Percentiles rank a stretch among this genome's conserved stretches.
These are phyloP conservation scores for Backusella westeae DNA, from an alignment of 192 early-diverging fungal genomes.

Conservation along the genomic window DNA sequence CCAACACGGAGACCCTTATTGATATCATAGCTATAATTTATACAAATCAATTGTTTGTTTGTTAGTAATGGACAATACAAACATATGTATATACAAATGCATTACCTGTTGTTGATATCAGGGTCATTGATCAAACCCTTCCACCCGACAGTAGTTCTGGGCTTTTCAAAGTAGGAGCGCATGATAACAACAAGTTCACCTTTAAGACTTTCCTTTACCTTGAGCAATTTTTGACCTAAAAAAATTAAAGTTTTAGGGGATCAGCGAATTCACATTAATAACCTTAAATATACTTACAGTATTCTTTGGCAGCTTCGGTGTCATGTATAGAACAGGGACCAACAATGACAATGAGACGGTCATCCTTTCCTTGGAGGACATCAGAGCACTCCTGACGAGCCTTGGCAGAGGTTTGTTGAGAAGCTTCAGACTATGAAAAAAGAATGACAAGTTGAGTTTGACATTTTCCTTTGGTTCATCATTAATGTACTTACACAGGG, in stretches of 20 bases:
- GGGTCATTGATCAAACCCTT: conserved; percentile 92
- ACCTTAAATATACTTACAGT: conserved; percentile 41
- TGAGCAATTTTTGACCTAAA: conserved; percentile 22
- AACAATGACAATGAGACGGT: conserved; percentile 79
- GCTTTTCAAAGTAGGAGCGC: conserved; percentile 89
- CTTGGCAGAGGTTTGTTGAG: conserved; percentile 40
- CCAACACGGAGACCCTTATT: conserved; percentile 83
- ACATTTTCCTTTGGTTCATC: background rate
- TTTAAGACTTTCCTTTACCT: conserved; percentile 44
- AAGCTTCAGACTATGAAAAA: conserved; percentile 21
- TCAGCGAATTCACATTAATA: background rate
- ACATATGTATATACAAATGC: background rate
- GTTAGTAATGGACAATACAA: background rate
- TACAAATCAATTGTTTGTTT: background rate
- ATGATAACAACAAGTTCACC: conserved; percentile 75
- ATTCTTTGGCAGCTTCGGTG: conserved; percentile 74
- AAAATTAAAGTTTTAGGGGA: background rate
- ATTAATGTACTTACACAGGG: conserved; percentile 56
- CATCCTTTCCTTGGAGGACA: conserved; percentile 71
- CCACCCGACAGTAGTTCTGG: conserved; percentile 86
- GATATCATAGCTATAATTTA: conserved; percentile 57
- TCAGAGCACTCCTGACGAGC: conserved; percentile 61
- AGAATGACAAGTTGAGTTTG: background rate
- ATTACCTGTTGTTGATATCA: conserved; percentile 60
- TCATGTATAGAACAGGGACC: conserved; percentile 89